A percentile compares a stretch with the other conserved stretches of the same genome.
These are phyloP conservation scores for Boletus semigastroideus DNA, from an alignment of 1,284 basidiomycete genomes.

Conservation along the genomic window DNA sequence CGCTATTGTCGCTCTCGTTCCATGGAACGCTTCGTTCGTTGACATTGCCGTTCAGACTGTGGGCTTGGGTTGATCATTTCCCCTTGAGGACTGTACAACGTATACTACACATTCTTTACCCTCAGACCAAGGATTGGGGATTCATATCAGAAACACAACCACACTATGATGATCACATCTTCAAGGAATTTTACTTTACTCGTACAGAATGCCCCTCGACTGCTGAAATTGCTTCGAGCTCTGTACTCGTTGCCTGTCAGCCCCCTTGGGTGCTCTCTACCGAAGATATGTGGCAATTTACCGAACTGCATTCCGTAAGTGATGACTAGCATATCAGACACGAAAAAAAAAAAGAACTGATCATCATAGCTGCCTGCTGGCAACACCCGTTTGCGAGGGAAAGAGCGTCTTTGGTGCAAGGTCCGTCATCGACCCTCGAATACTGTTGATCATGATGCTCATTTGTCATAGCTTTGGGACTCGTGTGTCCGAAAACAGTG, in stretches of 20 bases:
- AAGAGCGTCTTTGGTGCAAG: constrained; percentile 48
- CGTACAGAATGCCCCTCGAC: constrained; percentile 18
- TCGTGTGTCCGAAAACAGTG: constrained; percentile 39
- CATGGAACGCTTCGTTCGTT: background rate
- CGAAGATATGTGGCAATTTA: constrained; percentile 42
- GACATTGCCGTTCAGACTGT: constrained; percentile 29
- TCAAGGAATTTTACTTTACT: constrained; percentile 40
- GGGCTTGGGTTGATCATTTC: constrained; percentile 41
- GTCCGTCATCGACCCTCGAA: constrained; percentile 22
- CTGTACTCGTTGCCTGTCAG: constrained; percentile 43
- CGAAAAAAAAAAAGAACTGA: constrained; percentile 1
- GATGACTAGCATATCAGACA: background rate
- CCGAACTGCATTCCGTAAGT: constrained; percentile 36
- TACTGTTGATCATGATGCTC: constrained; percentile 3
- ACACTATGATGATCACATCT: constrained; percentile 36
- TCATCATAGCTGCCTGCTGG: constrained; percentile 27
- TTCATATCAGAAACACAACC: constrained; percentile 28
- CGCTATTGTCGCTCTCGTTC: background rate
- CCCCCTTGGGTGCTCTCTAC: constrained; percentile 48
- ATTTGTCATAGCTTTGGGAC: constrained; percentile 43
- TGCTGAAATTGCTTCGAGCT: constrained; percentile 29
- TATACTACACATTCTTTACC: constrained; percentile 42
- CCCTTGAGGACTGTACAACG: constrained; percentile 45
- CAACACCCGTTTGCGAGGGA: constrained; percentile 30
- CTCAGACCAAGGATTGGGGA: constrained; percentile 35